A percentile compares a stretch with the other conserved stretches of the same genome.
Conservation (phyloP, 352 stramenopile species). For the Globisporangium acanthophoron region DNA sequence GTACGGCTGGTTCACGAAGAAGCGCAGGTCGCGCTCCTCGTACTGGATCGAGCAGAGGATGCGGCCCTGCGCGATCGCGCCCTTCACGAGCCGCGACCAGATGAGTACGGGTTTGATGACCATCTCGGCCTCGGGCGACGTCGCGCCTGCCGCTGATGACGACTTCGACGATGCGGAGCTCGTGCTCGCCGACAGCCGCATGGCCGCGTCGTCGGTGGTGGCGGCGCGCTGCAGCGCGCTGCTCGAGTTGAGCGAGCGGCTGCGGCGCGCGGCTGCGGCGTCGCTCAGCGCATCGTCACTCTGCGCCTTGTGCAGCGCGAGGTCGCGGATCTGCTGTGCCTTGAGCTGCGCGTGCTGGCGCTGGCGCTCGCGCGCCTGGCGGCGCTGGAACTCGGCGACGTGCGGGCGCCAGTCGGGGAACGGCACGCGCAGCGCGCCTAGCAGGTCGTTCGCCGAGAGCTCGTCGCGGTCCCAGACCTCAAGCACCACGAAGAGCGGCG, state of each 20-base stretch:
- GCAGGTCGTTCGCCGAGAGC: constrained; percentile 54
- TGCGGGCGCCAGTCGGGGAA: constrained; percentile 63
- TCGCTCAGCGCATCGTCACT: constrained; percentile 6
- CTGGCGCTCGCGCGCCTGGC: constrained; percentile 27
- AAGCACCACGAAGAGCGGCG: constrained; percentile 61
- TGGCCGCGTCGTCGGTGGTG: constrained; percentile 7
- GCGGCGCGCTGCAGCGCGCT: constrained; percentile 2
- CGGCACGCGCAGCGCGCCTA: constrained; percentile 60
- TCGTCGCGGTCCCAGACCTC: constrained; percentile 76
- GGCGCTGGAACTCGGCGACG: constrained; percentile 35
- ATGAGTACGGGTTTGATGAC: constrained; percentile 57
- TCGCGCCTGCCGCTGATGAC: no score
- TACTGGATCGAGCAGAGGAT: constrained; percentile 73
- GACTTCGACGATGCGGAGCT: no score
- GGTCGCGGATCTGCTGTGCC: constrained; percentile 17
- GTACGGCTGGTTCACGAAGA: constrained; percentile 62
- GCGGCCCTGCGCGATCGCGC: constrained; percentile 42
- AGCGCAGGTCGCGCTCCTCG: constrained; percentile 61
- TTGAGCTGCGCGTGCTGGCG: constrained; percentile 18
- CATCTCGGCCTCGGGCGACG: constrained; percentile 10
- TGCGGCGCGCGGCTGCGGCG: constrained; percentile 15
- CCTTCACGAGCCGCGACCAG: constrained; percentile 71
- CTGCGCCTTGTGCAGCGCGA: constrained; percentile 13
- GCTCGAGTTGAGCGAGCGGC: constrained; percentile 36
- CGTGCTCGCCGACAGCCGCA: not conserved